phyloP scores from a whole-genome alignment of 169 alveolate species.

The Eimeria sp. region DNA sequence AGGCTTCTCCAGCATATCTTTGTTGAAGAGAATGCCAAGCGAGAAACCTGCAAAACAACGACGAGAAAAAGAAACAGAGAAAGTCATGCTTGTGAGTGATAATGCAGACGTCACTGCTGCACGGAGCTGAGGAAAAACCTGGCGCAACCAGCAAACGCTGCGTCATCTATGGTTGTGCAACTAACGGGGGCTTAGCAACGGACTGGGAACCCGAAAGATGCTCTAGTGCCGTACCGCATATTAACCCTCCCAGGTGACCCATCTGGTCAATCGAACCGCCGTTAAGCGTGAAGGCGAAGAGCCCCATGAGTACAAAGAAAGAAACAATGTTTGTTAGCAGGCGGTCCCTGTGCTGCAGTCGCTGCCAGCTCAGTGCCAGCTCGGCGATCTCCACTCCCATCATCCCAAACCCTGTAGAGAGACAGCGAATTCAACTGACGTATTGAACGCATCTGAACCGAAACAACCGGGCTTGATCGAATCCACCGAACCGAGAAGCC shows the following conservation, averaged over 20 bases:
- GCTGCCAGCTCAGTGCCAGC: conserved; percentile 90
- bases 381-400: conserved; percentile 91
- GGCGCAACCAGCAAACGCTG: background rate
- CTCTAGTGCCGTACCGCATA: conserved; percentile 84
- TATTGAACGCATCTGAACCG: background rate
- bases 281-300: conserved; percentile 89
- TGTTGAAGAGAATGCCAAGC: conserved; percentile 88
- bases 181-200: background rate
- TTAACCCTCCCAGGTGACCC: conserved; percentile 92
- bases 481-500: background rate
- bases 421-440: background rate
- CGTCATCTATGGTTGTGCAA: background rate
- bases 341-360: conserved; percentile 89
- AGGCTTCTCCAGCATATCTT: conserved; percentile 88
- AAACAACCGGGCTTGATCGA: background rate
- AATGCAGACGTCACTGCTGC: background rate
- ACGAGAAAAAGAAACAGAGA: no score
- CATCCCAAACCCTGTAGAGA: conserved; percentile 89
- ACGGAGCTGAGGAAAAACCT: background rate
- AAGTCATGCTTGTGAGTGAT: background rate
- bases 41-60: conserved; percentile 85
- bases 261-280: conserved; percentile 90
- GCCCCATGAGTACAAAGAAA: conserved; percentile 87
- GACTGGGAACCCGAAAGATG: background rate
- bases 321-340: conserved; percentile 88